Base-by-base conservation (phyloP, 768 basidiomycete genomes). In the Rhodotorula taiwanensis region DNA sequence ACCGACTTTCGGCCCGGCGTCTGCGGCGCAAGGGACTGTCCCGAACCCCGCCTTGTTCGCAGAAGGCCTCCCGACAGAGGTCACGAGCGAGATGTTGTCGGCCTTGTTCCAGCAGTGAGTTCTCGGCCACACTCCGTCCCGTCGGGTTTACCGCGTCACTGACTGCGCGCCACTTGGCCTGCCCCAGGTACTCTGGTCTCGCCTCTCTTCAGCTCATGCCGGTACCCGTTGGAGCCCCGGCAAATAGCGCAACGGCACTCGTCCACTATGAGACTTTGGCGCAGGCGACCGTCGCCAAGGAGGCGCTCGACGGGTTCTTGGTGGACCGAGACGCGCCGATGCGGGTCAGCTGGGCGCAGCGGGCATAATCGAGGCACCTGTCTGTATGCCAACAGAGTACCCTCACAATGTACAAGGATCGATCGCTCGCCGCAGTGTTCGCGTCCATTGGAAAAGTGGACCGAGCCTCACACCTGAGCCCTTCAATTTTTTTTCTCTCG, bases 31-130 rank as follows among this genome's bases (percentile, higher is more conserved):
- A 82, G 50, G 56, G 11, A 15, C 30, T 14, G 58, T 31, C 56
- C 72, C 58, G 52, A 71, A 47, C 55, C 67, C 70, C 21, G 80
- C 84, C 49, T 76, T 92, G 58, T 77, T 86, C 58, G 89, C 88
- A 76, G 85, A 87, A 58, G 93, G 93, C 76, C 79, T 97, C 27
- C 92, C 92, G 0, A 84, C 87, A 74, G 91, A 95, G 75, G 89
- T 92, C 51, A 89, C 87, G 33, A 85, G 89, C 70, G 86, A 87
- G 64, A 86, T 92, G 34, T 81, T 97, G 31, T 83, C 84, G 6
- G 88, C 91, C 23, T 77, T 95, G 23, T 94, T 94, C 79, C 87
- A 91, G 76, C 89, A 92, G 91, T 93, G 72, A 60, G 91, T 83
- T n/a, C n/a, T n/a, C n/a, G n/a, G n/a, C n/a, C n/a, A n/a, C n/a